These are phyloP conservation scores for Ustilago tritici DNA, from an alignment of 1,284 basidiomycete species.

Conservation along the genomic window DNA sequence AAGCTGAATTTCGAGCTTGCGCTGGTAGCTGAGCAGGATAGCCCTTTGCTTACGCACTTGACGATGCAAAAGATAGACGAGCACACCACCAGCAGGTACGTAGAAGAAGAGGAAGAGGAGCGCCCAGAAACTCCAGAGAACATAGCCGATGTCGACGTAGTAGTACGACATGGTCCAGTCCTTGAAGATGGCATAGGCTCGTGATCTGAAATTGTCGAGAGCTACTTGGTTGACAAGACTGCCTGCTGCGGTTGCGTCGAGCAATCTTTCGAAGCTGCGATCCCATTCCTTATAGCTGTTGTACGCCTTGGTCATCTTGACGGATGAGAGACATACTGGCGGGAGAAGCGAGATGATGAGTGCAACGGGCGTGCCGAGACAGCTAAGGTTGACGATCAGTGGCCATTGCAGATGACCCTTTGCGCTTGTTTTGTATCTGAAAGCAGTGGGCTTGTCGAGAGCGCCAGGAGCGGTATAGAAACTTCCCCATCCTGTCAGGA, in stretches of 20 bases:
- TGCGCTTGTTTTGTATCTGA: conserved; percentile 26
- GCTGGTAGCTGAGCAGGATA: conserved; percentile 38
- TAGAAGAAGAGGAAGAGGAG: conserved; percentile 55
- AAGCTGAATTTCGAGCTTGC: conserved; percentile 31
- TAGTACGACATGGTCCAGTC: conserved; percentile 33
- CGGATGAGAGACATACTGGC: conserved; percentile 24
- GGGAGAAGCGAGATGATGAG: conserved; percentile 43
- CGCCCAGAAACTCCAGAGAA: conserved; percentile 57
- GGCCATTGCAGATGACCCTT: conserved; percentile 47
- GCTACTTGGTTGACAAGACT: conserved; percentile 14
- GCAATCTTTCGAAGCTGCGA: conserved; percentile 4
- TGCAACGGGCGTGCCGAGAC: conserved; percentile 51
- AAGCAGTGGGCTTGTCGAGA: conserved; percentile 50
- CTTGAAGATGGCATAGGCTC: conserved; percentile 40
- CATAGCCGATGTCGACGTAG: conserved; percentile 46
- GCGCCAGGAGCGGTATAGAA: conserved; percentile 62
- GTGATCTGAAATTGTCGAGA: conserved; percentile 11
- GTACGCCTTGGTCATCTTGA: conserved; percentile 23
- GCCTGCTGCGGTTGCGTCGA: conserved; percentile 4
- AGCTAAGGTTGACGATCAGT: conserved; percentile 52
- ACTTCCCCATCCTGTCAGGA: conserved; percentile 58
- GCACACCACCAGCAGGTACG: conserved; percentile 57
- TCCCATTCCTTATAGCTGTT: conserved; percentile 32
- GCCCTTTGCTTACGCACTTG: conserved; percentile 46
- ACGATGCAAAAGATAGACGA: conserved; percentile 42